phyloP scores from a whole-genome alignment of 1,284 basidiomycete genomes.

The Trichosporon coremiiforme region DNA sequence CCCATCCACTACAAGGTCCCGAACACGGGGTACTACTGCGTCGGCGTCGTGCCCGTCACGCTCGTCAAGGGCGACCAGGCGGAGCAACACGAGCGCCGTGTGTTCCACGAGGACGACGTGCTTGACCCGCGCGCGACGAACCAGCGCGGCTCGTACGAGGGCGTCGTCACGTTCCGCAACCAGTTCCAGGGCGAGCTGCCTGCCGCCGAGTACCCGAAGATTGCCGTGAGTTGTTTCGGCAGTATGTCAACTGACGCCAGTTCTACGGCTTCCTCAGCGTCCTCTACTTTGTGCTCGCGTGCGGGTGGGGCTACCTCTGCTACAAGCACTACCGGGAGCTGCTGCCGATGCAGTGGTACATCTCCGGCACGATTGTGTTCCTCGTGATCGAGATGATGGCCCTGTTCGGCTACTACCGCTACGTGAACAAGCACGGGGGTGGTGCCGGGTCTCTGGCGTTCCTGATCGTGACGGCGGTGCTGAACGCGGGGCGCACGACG shows the following conservation, averaged over 20 bases:
- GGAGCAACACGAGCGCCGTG: constrained; percentile 4
- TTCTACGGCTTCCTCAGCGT: constrained; percentile 86
- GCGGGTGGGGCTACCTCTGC: constrained; percentile 81
- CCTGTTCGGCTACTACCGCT: constrained; percentile 65
- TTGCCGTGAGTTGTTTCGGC: constrained; percentile 67
- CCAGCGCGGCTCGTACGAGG: constrained; percentile 75
- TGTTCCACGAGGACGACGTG: background rate
- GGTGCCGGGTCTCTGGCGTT: constrained; percentile 75
- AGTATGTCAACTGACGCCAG: constrained; percentile 57
- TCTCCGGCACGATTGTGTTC: constrained; percentile 86
- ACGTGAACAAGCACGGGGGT: constrained; percentile 83
- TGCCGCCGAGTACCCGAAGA: constrained; percentile 95
- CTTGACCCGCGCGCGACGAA: constrained; percentile 51
- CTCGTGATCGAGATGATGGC: constrained; percentile 92
- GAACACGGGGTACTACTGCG: constrained; percentile 92
- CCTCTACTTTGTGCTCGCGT: constrained; percentile 71
- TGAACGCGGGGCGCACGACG: constrained; percentile 91
- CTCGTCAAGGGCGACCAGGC: constrained; percentile 52
- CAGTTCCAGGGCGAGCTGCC: constrained; percentile 85
- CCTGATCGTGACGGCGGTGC: constrained; percentile 78
- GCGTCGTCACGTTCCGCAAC: constrained; percentile 82
- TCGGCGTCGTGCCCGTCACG: constrained; percentile 84
- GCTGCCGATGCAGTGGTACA: constrained; percentile 75
- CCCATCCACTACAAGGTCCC: constrained; percentile 72
- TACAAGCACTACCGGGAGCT: constrained; percentile 79